Conservation (phyloP, 192 early-diverging fungal genomes). For the Gaertneriomyces sp. region DNA sequence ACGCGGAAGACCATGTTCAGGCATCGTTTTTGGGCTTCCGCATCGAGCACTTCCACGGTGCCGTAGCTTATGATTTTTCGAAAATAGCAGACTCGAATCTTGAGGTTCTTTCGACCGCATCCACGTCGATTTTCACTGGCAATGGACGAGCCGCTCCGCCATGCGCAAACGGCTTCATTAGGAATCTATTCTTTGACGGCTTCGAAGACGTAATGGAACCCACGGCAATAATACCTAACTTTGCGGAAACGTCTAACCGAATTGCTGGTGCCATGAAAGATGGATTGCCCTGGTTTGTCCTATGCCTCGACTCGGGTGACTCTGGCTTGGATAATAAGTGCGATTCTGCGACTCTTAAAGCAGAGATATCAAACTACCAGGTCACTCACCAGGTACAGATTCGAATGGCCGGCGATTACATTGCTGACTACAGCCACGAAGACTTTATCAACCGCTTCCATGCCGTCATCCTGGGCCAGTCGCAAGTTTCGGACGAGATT, state of each 20-base stretch:
- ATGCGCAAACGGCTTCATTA: conserved; percentile 25
- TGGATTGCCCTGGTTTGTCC: conserved; percentile 22
- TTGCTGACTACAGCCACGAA: conserved; percentile 22
- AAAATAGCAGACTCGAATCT: conserved; percentile 74
- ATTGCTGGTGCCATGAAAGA: conserved; percentile 20
- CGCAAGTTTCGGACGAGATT: conserved; percentile 12
- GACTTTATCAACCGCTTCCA: conserved; percentile 27
- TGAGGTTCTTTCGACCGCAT: conserved; percentile 78
- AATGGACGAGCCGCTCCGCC: background rate
- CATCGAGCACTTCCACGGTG: conserved; percentile 75
- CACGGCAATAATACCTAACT: conserved; percentile 11
- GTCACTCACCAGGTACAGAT: conserved; percentile 18
- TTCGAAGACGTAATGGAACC: background rate
- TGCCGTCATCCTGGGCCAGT: conserved; percentile 10
- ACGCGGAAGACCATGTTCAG: conserved; percentile 22
- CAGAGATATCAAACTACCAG: conserved; percentile 7
- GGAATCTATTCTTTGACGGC: conserved; percentile 22
- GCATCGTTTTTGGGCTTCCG: conserved; percentile 51
- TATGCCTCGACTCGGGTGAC: conserved; percentile 25
- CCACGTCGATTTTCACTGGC: conserved; percentile 40
- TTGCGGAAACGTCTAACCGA: conserved; percentile 1
- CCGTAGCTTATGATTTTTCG: conserved; percentile 63
- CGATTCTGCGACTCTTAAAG: conserved; percentile 62
- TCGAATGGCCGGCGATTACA: conserved; percentile 23
- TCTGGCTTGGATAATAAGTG: conserved; percentile 40